phyloP scores from a whole-genome alignment of 2,329 filamentous ascomycete species.

The Scedosporium minutisporum region DNA sequence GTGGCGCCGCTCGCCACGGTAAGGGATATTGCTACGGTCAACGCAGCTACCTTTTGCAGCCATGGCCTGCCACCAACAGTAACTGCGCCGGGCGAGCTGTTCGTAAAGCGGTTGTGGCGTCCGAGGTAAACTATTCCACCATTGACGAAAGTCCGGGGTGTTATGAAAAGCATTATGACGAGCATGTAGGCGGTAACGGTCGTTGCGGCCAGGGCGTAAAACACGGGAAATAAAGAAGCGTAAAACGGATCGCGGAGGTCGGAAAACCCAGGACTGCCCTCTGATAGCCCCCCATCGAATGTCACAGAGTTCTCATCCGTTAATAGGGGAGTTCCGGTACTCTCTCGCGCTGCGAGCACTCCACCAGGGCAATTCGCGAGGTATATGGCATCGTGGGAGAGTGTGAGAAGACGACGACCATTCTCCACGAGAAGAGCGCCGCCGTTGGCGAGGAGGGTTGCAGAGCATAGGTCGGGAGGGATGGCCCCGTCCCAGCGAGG shows the following conservation, averaged over 20 bases:
- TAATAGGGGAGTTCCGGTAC: conserved; percentile 30
- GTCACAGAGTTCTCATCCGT: conserved; percentile 21
- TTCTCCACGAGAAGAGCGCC: conserved; percentile 40
- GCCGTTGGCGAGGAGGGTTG: conserved; percentile 31
- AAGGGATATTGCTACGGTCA: conserved; percentile 71
- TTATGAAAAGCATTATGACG: conserved; percentile 88
- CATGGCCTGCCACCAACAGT: conserved; percentile 87
- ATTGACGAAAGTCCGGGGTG: conserved; percentile 85
- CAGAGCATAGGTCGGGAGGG: conserved; percentile 23
- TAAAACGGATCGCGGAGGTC: conserved; percentile 83
- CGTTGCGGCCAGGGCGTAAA: conserved; percentile 83
- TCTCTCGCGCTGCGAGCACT: conserved; percentile 23
- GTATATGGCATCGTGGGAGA: conserved; percentile 51
- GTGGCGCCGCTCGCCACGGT: conserved; percentile 91
- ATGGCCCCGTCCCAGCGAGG: background rate
- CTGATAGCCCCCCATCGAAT: background rate
- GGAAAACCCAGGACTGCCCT: conserved; percentile 28
- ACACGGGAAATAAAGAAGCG: conserved; percentile 83
- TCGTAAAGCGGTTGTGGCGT: conserved; percentile 76
- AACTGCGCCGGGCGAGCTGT: conserved; percentile 66
- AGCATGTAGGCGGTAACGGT: conserved; percentile 88
- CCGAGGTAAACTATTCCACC: conserved; percentile 75
- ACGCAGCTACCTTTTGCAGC: conserved; percentile 74
- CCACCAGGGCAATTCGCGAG: conserved; percentile 37
- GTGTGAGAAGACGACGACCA: conserved; percentile 42